Base-by-base conservation (phyloP, 352 stramenopile genomes). In the Pythium inflatum region DNA sequence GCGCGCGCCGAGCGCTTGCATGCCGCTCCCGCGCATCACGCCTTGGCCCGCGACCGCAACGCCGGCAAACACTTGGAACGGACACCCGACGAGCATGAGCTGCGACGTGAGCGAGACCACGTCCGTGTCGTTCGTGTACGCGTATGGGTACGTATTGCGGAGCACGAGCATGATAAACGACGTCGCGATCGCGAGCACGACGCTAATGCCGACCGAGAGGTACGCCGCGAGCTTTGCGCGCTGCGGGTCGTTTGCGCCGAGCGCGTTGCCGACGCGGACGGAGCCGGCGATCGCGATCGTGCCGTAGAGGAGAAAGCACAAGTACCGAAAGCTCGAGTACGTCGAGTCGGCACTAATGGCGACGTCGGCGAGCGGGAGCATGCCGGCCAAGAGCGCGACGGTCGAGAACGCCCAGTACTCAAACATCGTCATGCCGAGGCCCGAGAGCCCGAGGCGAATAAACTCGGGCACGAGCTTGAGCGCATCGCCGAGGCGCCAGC, bases 401-500 rank as follows among this genome's bases (percentile, higher is more conserved):
- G 75, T 74, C 12, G 91, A 88, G 51, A 93, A 97, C 22, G 86
- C 87, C 82, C 83, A 93, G 57, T 89, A 94, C 72, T 97, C 88
- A 64, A 92, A 96, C 68, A 94, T 84, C 33, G 94, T 81, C 83
- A 96, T 94, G 38, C 89, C 73, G 69, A 95, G 80, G 0, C 90
- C 90, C 0, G 89, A 91, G 33, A 94, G 63, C 13, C 89, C 90
- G 24, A 97, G 80, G 16, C 78, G 76, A 1, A 96, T 54, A 57
- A 97, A 97, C 62, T 93, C 82, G 18, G 82, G 76, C 20, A 95
- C 76, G 28, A 92, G 71, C 40, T 73, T 78, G 27, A 93, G 46
- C 1, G 87, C 85, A 36, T 92, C 80, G 2, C 68, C 55, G 6
- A 94, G 67, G 8, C 82, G 80, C 83, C 89, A 95, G 12, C 89